Evolutionary conservation across 2,329 filamentous ascomycete species (phyloP).

Genomic region (Alternaria triticimaculans): DNA sequence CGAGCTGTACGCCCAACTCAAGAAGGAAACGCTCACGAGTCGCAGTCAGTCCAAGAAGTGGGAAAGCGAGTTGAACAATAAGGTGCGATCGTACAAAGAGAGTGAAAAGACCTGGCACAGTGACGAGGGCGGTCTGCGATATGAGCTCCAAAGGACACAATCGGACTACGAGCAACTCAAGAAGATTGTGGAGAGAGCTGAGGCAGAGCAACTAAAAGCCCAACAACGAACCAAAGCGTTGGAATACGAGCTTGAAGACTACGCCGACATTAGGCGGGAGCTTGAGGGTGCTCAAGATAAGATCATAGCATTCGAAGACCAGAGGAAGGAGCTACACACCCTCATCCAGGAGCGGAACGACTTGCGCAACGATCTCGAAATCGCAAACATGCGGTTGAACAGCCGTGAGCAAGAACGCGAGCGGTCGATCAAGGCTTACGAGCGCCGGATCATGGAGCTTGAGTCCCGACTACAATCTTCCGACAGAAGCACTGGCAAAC

Average conservation of each 20-base stretch:
- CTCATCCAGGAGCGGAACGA: constrained; percentile 65
- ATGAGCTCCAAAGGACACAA: constrained; percentile 64
- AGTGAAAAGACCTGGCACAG: constrained; percentile 70
- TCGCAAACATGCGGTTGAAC: constrained; percentile 64
- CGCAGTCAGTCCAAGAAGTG: constrained; percentile 78
- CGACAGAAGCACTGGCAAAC: constrained; percentile 30
- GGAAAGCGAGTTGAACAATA: constrained; percentile 73
- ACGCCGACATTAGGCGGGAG: constrained; percentile 52
- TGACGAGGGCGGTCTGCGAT: constrained; percentile 64
- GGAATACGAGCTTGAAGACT: constrained; percentile 69
- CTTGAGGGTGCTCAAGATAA: constrained; percentile 45
- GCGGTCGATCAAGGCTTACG: constrained; percentile 55
- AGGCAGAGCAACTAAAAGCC: constrained; percentile 65
- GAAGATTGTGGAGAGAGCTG: constrained; percentile 69
- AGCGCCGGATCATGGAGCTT: constrained; percentile 57
- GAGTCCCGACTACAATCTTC: constrained; percentile 44
- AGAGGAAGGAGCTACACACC: constrained; percentile 55
- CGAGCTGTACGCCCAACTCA: constrained; percentile 71
- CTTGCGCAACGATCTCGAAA: constrained; percentile 65
- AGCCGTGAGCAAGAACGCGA: constrained; percentile 60
- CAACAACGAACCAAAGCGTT: constrained; percentile 63
- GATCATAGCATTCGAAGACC: constrained; percentile 37
- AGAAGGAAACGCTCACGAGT: constrained; percentile 74
- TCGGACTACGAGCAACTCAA: constrained; percentile 70
- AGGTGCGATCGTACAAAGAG: constrained; percentile 70